Evolutionary conservation across 2,329 filamentous ascomycete species (phyloP).

Genomic region (Colletotrichum godetiae): DNA sequence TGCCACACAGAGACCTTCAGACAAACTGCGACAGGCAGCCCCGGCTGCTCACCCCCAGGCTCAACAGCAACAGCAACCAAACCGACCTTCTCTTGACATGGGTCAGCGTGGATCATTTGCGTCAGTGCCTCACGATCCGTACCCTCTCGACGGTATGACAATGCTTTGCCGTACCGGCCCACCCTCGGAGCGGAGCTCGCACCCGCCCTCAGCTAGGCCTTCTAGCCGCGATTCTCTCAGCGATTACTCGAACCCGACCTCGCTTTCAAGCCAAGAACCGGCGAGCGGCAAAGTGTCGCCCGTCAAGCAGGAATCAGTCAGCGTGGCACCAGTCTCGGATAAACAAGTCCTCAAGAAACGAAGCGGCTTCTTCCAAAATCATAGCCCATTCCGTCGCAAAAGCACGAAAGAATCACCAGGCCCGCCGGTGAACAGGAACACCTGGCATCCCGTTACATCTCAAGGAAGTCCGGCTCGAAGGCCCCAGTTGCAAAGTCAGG

Average conservation of each 20-base stretch:
- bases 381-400: slow-evolving; percentile 92
- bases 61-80: slow-evolving; percentile 39
- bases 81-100: slow-evolving; percentile 55
- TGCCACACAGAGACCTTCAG: slow-evolving; percentile 60
- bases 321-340: slow-evolving; percentile 63
- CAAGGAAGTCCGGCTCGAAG: slow-evolving; percentile 48
- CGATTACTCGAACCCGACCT: slow-evolving; percentile 90
- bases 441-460: slow-evolving; percentile 62
- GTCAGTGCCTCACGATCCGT: slow-evolving; percentile 88
- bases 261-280: slow-evolving; percentile 87
- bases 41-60: slow-evolving; percentile 27
- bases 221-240: slow-evolving; percentile 90
- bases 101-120: slow-evolving; percentile 72
- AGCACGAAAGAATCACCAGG: slow-evolving; percentile 78
- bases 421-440: slow-evolving; percentile 62
- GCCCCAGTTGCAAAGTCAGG: slow-evolving; percentile 52
- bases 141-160: slow-evolving; percentile 95
- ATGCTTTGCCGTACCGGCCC: slow-evolving; percentile 89
- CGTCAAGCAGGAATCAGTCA: slow-evolving; percentile 68
- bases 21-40: slow-evolving; percentile 16
- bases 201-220: slow-evolving; percentile 73
- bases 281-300: slow-evolving; percentile 80
- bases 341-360: slow-evolving; percentile 76
- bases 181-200: slow-evolving; percentile 62
- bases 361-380: slow-evolving; percentile 93